Conservation (phyloP, 345 rosid genomes). For the Rhodomyrtus tomentosa region DNA sequence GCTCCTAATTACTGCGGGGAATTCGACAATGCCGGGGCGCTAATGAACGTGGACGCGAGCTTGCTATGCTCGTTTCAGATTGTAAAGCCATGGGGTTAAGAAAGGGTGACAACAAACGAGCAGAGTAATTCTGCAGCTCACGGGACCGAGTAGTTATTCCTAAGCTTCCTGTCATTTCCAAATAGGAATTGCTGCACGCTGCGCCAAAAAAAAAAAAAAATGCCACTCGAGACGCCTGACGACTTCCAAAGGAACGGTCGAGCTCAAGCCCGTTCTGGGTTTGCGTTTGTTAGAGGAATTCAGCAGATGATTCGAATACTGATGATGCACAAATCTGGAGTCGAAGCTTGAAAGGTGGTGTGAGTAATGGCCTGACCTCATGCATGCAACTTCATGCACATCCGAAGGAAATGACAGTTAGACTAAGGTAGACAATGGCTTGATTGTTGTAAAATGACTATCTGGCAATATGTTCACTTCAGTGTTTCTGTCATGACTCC, state of each 20-base stretch:
- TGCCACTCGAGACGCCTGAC: not conserved
- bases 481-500: not conserved
- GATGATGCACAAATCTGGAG: not conserved
- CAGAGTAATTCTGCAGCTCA: not conserved
- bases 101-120: not conserved
- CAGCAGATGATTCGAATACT: not conserved
- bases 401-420: not conserved
- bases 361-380: not conserved
- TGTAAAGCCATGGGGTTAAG: slow-evolving; percentile 13
- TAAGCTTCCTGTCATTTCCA: not conserved
- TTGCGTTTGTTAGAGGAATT: not conserved
- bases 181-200: not conserved
- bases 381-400: not conserved
- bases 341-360: not conserved
- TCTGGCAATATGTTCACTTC: not conserved
- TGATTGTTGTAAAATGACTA: not conserved
- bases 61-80: slow-evolving; percentile 41
- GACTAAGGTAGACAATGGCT: not conserved
- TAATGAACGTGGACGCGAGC: slow-evolving; percentile 30
- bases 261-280: not conserved
- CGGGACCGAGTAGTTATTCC: not conserved
- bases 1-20: slow-evolving; percentile 46
- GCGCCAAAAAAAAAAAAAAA: not conserved
- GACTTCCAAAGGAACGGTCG: not conserved
- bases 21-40: slow-evolving; percentile 37